Conservation (phyloP, 176 grass and related monocot genomes). For the Saccharum spontaneum region DNA sequence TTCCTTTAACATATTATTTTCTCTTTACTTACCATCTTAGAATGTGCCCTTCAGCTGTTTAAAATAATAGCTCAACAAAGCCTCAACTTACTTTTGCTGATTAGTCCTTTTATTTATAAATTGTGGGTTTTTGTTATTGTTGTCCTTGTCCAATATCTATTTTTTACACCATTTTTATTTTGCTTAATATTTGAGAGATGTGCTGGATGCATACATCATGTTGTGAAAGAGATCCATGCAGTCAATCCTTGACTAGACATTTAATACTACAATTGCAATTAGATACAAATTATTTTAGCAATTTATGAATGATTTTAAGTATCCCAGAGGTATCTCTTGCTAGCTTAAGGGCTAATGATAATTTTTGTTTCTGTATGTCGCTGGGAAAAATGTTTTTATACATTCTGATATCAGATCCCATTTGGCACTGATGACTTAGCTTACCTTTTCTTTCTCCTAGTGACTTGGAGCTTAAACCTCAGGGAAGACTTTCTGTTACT, state of each 20-base stretch:
- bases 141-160: background rate
- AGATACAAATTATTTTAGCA: background rate
- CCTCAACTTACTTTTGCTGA: slow-evolving; percentile 1
- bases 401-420: slow-evolving; percentile 9
- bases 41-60: background rate
- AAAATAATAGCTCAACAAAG: background rate
- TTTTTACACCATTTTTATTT: background rate
- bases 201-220: background rate
- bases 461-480: slow-evolving; percentile 92
- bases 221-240: background rate
- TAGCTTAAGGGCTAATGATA: slow-evolving; percentile 19
- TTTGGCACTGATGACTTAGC: slow-evolving; percentile 5
- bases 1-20: slow-evolving; percentile 26
- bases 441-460: slow-evolving; percentile 49
- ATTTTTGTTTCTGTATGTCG: slow-evolving; percentile 7
- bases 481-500: slow-evolving; percentile 73
- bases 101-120: background rate
- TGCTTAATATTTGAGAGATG: background rate
- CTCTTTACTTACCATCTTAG: background rate
- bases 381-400: slow-evolving; percentile 12
- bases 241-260: background rate
- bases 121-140: background rate
- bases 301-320: background rate
- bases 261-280: background rate
- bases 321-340: background rate